A percentile compares a stretch with the other conserved stretches of the same genome.
phyloP scores from a whole-genome alignment of 331 rosid species.

The Erythrophleum ivorense region DNA sequence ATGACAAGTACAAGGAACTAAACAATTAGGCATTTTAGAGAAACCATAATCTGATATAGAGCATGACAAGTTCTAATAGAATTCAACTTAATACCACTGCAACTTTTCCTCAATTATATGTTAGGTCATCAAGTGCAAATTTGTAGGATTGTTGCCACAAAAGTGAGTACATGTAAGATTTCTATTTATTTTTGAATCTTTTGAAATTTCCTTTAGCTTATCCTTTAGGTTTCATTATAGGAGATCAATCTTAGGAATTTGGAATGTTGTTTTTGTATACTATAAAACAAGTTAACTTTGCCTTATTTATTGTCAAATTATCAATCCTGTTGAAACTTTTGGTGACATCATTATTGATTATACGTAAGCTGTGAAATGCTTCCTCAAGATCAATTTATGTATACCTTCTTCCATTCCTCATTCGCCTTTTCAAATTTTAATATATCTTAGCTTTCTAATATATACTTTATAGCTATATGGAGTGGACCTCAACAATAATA shows the following conservation, averaged over 20 bases:
- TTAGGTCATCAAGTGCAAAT: conserved; percentile 15
- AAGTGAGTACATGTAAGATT: conserved; percentile 24
- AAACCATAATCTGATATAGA: not conserved
- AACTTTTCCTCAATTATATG: conserved; percentile 3
- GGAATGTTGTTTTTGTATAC: not conserved
- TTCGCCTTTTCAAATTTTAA: not conserved
- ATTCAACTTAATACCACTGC: not conserved
- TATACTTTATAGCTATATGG: conserved; percentile 62
- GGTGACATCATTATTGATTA: conserved; percentile 95
- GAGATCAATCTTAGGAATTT: not conserved
- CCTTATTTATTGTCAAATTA: conserved; percentile 57
- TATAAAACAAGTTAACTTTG: not conserved
- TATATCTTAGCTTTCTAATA: conserved; percentile 20
- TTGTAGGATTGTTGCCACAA: conserved; percentile 31
- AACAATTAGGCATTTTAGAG: not conserved
- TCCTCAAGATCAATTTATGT: conserved; percentile 29
- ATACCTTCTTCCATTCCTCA: conserved; percentile 1
- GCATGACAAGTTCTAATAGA: conserved; percentile 7
- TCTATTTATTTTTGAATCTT: conserved; percentile 23
- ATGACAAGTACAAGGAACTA: conserved; percentile 21
- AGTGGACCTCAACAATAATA: conserved; percentile 87
- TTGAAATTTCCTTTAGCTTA: not conserved
- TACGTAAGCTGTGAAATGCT: conserved; percentile 64
- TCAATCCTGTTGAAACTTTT: conserved; percentile 93
- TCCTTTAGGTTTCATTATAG: not conserved